Percentiles rank a stretch among this genome's conserved stretches.
Evolutionary conservation across 208 protist genomes (phyloP).

Genomic region (Wallacemonas rigidus): DNA sequence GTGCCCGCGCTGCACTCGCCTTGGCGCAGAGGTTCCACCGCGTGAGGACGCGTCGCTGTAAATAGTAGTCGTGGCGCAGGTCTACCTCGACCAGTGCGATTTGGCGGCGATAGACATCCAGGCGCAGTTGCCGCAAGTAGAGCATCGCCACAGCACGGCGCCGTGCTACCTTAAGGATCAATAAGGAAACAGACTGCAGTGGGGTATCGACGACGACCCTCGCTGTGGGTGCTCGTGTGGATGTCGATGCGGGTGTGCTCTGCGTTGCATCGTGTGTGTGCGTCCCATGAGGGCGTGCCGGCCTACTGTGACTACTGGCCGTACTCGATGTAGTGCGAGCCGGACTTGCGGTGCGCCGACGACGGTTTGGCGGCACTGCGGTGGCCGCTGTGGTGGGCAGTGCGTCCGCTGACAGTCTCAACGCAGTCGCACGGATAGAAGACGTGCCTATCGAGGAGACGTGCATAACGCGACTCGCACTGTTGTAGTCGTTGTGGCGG

Average conservation of each 20-base stretch:
- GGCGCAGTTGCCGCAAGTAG: conserved; percentile 63
- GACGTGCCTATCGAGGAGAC: background rate
- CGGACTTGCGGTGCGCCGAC: background rate
- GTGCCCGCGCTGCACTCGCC: background rate
- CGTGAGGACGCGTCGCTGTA: conserved; percentile 47
- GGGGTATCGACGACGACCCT: conserved; percentile 4
- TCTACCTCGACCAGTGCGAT: conserved; percentile 40
- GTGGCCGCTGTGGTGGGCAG: background rate
- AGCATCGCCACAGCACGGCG: conserved; percentile 54
- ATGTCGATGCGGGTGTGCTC: background rate
- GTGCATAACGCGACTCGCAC: background rate
- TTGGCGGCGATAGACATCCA: conserved; percentile 35
- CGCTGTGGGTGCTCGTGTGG: background rate
- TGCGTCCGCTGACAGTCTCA: background rate
- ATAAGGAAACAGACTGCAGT: conserved; percentile 52
- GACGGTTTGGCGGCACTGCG: background rate
- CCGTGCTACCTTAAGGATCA: conserved; percentile 63
- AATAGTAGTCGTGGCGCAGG: conserved; percentile 62
- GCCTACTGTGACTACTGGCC: too few relatives aligned
- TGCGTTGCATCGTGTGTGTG: background rate
- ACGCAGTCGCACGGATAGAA: background rate
- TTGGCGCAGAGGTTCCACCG: conserved; percentile 26
- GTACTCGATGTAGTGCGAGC: too few relatives aligned
- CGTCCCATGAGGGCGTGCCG: background rate
- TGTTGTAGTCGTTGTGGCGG: background rate